Conservation (phyloP, 148 eudicot genomes). For the Rhododendron molle region DNA sequence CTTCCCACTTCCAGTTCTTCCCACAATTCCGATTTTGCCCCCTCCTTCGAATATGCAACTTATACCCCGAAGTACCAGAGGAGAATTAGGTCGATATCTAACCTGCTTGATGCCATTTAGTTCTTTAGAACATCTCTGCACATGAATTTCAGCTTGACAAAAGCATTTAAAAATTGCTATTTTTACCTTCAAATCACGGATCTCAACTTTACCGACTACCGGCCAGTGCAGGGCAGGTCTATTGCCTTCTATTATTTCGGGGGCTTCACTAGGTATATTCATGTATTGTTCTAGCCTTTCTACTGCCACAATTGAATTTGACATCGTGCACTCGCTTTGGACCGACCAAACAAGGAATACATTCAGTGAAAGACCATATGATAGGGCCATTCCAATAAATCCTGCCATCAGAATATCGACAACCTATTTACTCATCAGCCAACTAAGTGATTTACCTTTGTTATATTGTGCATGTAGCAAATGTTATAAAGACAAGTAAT, state of each 20-base stretch:
- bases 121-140: not conserved
- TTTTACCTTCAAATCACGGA: constrained; percentile 61
- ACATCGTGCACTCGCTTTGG: constrained; percentile 61
- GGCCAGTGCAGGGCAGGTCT: constrained; percentile 81
- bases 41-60: constrained; percentile 14
- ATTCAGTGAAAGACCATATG: constrained; percentile 83
- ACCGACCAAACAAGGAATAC: constrained; percentile 56
- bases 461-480: not conserved
- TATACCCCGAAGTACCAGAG: constrained; percentile 14
- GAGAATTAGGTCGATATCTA: constrained; percentile 5
- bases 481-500: not conserved
- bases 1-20: constrained; percentile 13
- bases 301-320: constrained; percentile 65
- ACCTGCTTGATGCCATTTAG: not conserved
- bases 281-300: constrained; percentile 82
- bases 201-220: constrained; percentile 63
- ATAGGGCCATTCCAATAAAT: constrained; percentile 79
- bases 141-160: not conserved
- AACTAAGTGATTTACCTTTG: constrained; percentile 15
- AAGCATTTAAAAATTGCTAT: not conserved
- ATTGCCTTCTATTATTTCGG: constrained; percentile 49
- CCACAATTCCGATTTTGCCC: constrained; percentile 8
- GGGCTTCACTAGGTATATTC: constrained; percentile 80
- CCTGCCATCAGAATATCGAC: constrained; percentile 38
- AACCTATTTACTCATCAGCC: constrained; percentile 22